Conservation (phyloP, 352 stramenopile species). For the Aphanomyces astaci region DNA sequence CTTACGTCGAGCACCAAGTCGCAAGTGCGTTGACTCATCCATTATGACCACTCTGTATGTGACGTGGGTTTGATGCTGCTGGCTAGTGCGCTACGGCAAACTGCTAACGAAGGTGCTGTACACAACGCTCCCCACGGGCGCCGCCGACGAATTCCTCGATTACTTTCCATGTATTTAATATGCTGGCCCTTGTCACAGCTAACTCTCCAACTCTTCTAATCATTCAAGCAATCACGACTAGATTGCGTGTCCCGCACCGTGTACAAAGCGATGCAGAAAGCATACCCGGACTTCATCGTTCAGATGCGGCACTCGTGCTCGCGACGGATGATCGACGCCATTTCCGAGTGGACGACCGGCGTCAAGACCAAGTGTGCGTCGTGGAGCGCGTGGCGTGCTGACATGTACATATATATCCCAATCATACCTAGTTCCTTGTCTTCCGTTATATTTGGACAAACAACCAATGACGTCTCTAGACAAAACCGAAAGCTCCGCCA, state of each 20-base stretch:
- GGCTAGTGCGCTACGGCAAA: slow-evolving; percentile 8
- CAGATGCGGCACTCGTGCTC: background rate
- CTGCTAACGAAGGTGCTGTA: slow-evolving; percentile 14
- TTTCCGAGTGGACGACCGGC: slow-evolving; percentile 8
- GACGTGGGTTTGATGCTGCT: background rate
- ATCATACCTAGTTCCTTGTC: too few species aligned
- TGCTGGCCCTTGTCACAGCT: too few species aligned
- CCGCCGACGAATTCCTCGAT: slow-evolving; percentile 18
- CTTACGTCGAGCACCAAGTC: background rate
- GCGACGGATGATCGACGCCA: background rate
- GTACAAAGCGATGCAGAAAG: slow-evolving; percentile 16
- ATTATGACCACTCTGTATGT: background rate
- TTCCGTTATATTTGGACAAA: too few species aligned
- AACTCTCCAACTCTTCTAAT: background rate
- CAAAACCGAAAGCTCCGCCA: slow-evolving; percentile 1
- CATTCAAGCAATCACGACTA: background rate
- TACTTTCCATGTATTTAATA: slow-evolving; percentile 19
- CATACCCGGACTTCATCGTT: background rate
- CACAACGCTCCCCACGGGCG: slow-evolving; percentile 6
- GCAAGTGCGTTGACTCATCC: background rate
- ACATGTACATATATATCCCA: background rate
- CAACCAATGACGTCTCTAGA: background rate
- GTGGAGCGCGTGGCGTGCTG: background rate
- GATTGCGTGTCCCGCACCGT: slow-evolving; percentile 13
- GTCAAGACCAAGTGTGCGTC: background rate